Percentiles rank a stretch among this genome's conserved stretches.
These are phyloP conservation scores for Kwoniella shivajii DNA, from an alignment of 1,284 basidiomycete species.

Conservation along the genomic window DNA sequence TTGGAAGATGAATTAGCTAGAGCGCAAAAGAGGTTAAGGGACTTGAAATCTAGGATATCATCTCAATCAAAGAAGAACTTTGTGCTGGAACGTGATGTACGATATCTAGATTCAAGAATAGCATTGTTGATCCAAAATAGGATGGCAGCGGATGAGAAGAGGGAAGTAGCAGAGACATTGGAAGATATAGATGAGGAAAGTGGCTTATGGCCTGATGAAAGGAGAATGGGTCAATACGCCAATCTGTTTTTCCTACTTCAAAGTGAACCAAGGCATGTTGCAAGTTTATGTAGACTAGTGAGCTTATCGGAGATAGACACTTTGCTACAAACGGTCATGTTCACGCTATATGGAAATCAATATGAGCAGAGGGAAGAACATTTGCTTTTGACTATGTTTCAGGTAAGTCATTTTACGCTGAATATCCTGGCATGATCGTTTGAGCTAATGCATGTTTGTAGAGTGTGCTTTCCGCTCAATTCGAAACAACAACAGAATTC, in stretches of 20 bases:
- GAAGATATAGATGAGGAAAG: slow-evolving; percentile 88
- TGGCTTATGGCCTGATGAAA: slow-evolving; percentile 90
- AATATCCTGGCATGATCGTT: too few species aligned
- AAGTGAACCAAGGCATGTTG: slow-evolving; percentile 95
- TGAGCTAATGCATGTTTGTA: slow-evolving; percentile 49
- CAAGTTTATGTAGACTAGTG: slow-evolving; percentile 94
- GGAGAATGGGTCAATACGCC: slow-evolving; percentile 86
- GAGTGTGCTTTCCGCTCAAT: slow-evolving; percentile 95
- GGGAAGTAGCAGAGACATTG: slow-evolving; percentile 88
- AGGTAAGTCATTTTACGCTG: slow-evolving; percentile 56
- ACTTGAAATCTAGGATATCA: slow-evolving; percentile 96
- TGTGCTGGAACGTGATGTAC: slow-evolving; percentile 94
- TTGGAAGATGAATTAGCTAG: slow-evolving; percentile 96
- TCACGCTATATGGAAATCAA: slow-evolving; percentile 98
- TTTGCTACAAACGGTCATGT: slow-evolving; percentile 99
- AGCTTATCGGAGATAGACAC: slow-evolving; percentile 96
- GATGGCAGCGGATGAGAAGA: slow-evolving; percentile 96
- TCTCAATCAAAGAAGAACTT: slow-evolving; percentile 99
- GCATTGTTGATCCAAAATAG: slow-evolving; percentile 97
- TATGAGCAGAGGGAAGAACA: slow-evolving; percentile 99
- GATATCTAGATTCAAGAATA: slow-evolving; percentile 96
- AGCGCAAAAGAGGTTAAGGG: slow-evolving; percentile 94
- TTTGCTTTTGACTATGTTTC: slow-evolving; percentile 96
- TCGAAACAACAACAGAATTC: slow-evolving; percentile 97
- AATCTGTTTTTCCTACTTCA: slow-evolving; percentile 99